These are phyloP conservation scores for Chrysoporthe cubensis DNA, from an alignment of 2,329 filamentous ascomycete species.

Conservation along the genomic window DNA sequence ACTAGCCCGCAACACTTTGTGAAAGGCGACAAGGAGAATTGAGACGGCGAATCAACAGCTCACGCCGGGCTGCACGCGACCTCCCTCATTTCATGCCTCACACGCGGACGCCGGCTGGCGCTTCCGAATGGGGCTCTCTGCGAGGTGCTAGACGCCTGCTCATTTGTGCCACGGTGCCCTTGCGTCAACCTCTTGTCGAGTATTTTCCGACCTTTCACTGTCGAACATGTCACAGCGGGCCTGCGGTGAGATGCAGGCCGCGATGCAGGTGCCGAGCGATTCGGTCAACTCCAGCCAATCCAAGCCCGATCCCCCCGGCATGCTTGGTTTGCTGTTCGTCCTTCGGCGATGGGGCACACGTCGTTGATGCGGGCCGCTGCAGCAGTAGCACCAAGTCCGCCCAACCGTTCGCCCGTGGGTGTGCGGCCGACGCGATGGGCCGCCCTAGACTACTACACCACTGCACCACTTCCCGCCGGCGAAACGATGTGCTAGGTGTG, in stretches of 20 bases:
- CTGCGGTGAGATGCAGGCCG: slow-evolving; percentile 23
- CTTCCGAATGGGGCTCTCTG: slow-evolving; percentile 8
- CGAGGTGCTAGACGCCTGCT: slow-evolving; percentile 28
- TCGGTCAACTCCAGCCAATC: slow-evolving; percentile 21
- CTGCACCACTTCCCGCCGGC: slow-evolving; percentile 13
- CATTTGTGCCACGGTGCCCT: slow-evolving; percentile 30
- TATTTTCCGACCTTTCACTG: slow-evolving; percentile 23
- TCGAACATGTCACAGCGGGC: slow-evolving; percentile 30
- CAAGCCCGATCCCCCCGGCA: background rate
- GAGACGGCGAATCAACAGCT: slow-evolving; percentile 17
- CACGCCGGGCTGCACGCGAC: slow-evolving; percentile 8
- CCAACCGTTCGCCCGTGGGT: slow-evolving; percentile 13
- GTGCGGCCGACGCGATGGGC: slow-evolving; percentile 26
- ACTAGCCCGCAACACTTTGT: slow-evolving; percentile 10
- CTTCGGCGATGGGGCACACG: slow-evolving; percentile 19
- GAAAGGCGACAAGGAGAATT: slow-evolving; percentile 14
- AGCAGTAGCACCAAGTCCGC: background rate
- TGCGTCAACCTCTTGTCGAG: slow-evolving; percentile 24
- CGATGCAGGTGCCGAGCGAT: slow-evolving; percentile 17
- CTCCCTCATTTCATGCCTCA: slow-evolving; percentile 3
- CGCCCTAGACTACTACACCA: slow-evolving; percentile 18
- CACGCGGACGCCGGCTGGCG: slow-evolving; percentile 20
- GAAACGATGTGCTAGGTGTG: slow-evolving; percentile 18
- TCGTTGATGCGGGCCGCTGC: slow-evolving; percentile 28
- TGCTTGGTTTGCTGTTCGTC: slow-evolving; percentile 17